Conservation (phyloP, 1,284 basidiomycete species). For the Trichosporon sp. region DNA sequence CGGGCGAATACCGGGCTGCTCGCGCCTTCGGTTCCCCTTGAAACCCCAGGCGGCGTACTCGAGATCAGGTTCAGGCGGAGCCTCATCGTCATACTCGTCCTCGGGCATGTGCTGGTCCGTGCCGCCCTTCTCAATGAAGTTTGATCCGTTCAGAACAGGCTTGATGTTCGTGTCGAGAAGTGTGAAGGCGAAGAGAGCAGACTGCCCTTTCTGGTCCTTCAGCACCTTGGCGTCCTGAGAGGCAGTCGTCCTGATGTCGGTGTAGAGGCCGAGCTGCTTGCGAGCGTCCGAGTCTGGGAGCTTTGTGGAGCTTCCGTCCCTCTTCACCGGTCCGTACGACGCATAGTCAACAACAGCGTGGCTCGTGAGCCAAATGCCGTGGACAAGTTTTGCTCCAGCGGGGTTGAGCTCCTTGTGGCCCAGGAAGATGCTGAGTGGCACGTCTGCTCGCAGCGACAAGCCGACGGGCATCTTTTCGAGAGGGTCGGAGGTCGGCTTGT, state of each 20-base stretch:
- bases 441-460: constrained; percentile 63
- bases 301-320: constrained; percentile 57
- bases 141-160: constrained; percentile 51
- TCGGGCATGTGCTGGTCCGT: constrained; percentile 27
- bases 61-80: constrained; percentile 26
- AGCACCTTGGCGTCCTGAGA: constrained; percentile 60
- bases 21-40: constrained; percentile 20
- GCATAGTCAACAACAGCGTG: constrained; percentile 66
- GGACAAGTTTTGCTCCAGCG: constrained; percentile 65
- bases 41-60: constrained; percentile 49
- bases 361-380: constrained; percentile 71
- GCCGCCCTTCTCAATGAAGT: constrained; percentile 39
- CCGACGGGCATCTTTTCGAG: constrained; percentile 64
- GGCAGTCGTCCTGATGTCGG: constrained; percentile 67
- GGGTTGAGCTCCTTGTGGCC: constrained; percentile 78
- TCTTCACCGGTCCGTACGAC: constrained; percentile 56
- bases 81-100: constrained; percentile 15
- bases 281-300: constrained; percentile 59
- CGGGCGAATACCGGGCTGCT: neutral
- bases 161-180: constrained; percentile 42
- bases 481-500: constrained; percentile 33
- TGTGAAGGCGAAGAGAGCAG: constrained; percentile 47
- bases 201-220: constrained; percentile 46
- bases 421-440: constrained; percentile 70
- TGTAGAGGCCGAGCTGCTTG: constrained; percentile 59